Conservation (phyloP, 805 yeast genomes). For the Saccharomycodes ludwigii region DNA sequence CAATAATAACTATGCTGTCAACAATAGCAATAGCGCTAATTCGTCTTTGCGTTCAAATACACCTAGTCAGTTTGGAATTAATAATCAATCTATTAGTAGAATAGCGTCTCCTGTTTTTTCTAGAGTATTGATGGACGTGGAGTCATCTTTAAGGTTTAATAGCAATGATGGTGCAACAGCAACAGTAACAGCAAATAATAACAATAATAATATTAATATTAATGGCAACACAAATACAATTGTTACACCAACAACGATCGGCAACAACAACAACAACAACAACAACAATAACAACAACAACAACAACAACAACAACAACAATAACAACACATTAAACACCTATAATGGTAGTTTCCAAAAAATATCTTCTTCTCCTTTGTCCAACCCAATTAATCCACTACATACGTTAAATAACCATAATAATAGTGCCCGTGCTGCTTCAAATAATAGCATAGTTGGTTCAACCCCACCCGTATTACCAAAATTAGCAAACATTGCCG, state of each 20-base stretch:
- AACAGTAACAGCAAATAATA: conserved; percentile 4
- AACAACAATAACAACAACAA: conserved; percentile 8
- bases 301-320: conserved; percentile 9
- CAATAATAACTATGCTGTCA: too few relatives aligned
- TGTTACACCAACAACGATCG: conserved; percentile 9
- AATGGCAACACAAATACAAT: conserved; percentile 4
- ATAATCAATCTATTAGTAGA: too few relatives aligned
- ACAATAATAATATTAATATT: conserved; percentile 8
- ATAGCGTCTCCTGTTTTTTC: background rate
- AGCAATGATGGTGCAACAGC: conserved; percentile 3
- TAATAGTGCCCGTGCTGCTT: background rate
- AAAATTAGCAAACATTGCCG: too few relatives aligned
- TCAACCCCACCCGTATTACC: background rate
- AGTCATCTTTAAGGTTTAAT: conserved; percentile 7
- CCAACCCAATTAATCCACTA: background rate
- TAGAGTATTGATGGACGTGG: background rate
- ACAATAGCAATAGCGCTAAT: too few relatives aligned
- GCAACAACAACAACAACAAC: conserved; percentile 1
- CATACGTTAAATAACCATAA: background rate
- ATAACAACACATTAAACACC: conserved; percentile 4
- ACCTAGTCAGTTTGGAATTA: too few relatives aligned
- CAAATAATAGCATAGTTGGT: background rate
- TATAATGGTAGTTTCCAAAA: conserved; percentile 3
- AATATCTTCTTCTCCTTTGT: background rate
- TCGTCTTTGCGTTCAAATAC: too few relatives aligned